Evolutionary conservation across 306 rosid species (phyloP).

Genomic region (Inga laurina): DNA sequence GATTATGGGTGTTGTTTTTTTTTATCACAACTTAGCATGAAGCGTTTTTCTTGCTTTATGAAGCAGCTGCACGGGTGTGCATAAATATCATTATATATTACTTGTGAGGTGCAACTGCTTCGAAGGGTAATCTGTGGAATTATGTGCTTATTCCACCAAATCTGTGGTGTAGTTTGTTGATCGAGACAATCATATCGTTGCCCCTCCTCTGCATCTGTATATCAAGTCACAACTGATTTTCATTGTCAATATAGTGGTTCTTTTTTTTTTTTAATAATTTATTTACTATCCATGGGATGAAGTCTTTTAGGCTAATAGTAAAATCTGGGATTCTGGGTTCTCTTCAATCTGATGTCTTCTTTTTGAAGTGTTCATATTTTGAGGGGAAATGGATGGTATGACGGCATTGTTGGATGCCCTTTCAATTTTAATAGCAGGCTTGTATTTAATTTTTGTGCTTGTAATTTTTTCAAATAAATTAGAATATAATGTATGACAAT

Average conservation of each 20-base stretch:
- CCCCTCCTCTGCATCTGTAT: constrained; percentile 9
- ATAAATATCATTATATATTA: constrained; percentile 23
- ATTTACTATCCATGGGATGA: constrained; percentile 1
- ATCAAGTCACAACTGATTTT: not conserved
- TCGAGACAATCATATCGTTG: constrained; percentile 17
- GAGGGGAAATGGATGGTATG: no score
- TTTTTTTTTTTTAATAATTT: not conserved
- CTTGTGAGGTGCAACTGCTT: constrained; percentile 25
- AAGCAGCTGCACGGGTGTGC: constrained; percentile 39
- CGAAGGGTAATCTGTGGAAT: constrained; percentile 22
- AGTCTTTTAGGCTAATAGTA: not conserved
- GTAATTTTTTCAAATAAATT: not conserved
- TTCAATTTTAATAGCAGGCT: not conserved
- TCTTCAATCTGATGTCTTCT: constrained; percentile 7
- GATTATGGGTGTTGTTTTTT: not conserved
- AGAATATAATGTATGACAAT: not conserved
- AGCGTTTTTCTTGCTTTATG: constrained; percentile 31
- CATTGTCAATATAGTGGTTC: constrained; percentile 23
- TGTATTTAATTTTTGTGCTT: not conserved
- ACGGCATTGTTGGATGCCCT: not conserved
- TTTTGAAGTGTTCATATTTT: not conserved
- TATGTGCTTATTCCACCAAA: constrained; percentile 15
- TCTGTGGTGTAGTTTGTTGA: constrained; percentile 25
- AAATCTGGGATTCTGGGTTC: not conserved
- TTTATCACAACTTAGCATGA: constrained; percentile 12